Base-by-base conservation (phyloP, 1,284 basidiomycete genomes). In the Sporisorium sorghi region DNA sequence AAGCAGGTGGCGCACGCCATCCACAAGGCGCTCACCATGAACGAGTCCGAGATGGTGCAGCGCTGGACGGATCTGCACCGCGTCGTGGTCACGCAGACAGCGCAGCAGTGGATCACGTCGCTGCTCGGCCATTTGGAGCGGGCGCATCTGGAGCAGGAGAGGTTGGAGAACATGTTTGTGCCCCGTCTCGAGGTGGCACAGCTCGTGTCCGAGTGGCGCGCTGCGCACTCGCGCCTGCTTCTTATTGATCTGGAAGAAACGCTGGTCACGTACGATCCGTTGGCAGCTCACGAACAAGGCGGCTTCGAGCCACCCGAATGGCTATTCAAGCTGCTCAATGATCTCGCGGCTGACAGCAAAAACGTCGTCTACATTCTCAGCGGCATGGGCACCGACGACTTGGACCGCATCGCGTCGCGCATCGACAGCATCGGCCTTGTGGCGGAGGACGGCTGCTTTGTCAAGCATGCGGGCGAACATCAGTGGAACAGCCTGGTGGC, bases 11-110 rank as follows among this genome's bases (percentile, higher is more conserved):
- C 92, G 0, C 87, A 89, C 33, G 93, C 92, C 4, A 93, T 94
- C 57, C 80, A 91, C 64, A 79, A 86, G 81, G 92, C 92, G 17
- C 85, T 94, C 39, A 92, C 89, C 0, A 94, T 93, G 92, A 85
- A 84, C 50, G 89, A 90, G 44, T 89, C 90, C 2, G 92, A 94
- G 82, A 89, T 90, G 6, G 83, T 85, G 10, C 88, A 88, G 30
- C 89, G 92, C 9, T 94, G 93, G 93, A 89, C 91, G 86, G 93
- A 94, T 73, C 86, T 94, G 0, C 91, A 94, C 83, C 89, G 89
- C 65, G 92, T 93, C 73, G 93, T 94, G 52, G 89, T 90, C n/a
- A 91, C 91, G 0, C 93, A 94, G 82, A 93, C 91, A 1, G 91
- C 92, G 0, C 93, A 94, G 81, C 88, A 91, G 2, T 94, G 94